A percentile compares a stretch with the other conserved stretches of the same genome.
Conservation (phyloP, 768 basidiomycete species). For the Kwoniella botswanensis region DNA sequence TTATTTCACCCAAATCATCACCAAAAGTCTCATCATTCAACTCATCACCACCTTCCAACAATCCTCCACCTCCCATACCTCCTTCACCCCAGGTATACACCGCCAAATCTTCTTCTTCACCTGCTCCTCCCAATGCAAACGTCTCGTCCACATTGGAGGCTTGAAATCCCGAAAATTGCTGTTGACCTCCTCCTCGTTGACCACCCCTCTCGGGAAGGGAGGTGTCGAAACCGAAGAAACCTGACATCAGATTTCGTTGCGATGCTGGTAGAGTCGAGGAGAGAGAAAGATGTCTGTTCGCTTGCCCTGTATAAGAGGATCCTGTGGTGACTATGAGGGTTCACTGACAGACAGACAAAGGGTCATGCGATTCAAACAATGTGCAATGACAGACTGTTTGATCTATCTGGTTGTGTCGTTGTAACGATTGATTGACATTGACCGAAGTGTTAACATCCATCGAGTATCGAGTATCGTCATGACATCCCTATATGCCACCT, state of each 20-base stretch:
- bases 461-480: background rate
- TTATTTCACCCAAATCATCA: slow-evolving; percentile 66
- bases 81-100: slow-evolving; percentile 95
- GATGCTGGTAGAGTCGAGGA: background rate
- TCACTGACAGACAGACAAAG: background rate
- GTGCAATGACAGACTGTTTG: background rate
- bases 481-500: background rate
- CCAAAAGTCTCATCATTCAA: slow-evolving; percentile 98
- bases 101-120: slow-evolving; percentile 74
- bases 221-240: slow-evolving; percentile 58
- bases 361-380: background rate
- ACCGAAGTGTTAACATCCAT: background rate
- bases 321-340: background rate
- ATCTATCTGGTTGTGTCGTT: background rate
- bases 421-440: background rate
- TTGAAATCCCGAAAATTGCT: slow-evolving; percentile 33
- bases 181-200: slow-evolving; percentile 10
- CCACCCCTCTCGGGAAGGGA: slow-evolving; percentile 48
- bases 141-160: slow-evolving; percentile 23
- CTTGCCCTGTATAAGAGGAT: no score
- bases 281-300: no score
- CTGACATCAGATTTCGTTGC: slow-evolving; percentile 43
- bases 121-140: slow-evolving; percentile 35
- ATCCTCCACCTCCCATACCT: slow-evolving; percentile 63
- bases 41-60: slow-evolving; percentile 89